These are phyloP conservation scores for Juglanconis oblonga DNA, from an alignment of 2,329 filamentous ascomycete genomes.

Conservation along the genomic window DNA sequence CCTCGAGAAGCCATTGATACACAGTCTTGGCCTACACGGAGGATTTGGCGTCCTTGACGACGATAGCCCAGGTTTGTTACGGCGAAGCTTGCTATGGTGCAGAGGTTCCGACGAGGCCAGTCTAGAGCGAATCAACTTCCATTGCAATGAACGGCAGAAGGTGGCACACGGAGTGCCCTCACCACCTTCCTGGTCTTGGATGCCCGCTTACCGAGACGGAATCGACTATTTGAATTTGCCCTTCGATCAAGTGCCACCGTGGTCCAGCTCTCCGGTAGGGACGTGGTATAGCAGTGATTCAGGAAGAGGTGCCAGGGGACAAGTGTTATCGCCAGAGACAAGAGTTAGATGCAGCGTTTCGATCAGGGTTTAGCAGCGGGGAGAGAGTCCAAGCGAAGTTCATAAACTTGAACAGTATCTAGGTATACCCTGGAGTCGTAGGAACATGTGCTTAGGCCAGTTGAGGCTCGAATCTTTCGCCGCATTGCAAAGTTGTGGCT, in stretches of 20 bases:
- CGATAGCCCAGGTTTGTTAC: conserved; percentile 14
- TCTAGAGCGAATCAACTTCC: not conserved
- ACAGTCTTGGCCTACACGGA: conserved; percentile 23
- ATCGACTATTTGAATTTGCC: not conserved
- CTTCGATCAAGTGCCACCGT: not conserved
- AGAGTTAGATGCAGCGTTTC: too few species aligned
- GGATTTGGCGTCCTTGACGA: conserved; percentile 32
- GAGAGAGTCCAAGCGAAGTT: too few species aligned
- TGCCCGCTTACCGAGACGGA: not conserved
- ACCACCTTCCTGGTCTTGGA: conserved; percentile 11
- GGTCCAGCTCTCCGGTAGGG: not conserved
- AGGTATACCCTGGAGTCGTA: too few species aligned
- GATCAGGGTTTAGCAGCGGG: too few species aligned
- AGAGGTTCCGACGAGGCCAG: fast-evolving
- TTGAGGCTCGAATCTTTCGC: too few species aligned
- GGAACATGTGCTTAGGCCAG: too few species aligned
- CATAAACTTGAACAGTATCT: too few species aligned
- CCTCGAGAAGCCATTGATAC: conserved; percentile 27
- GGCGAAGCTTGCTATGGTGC: conserved; percentile 30
- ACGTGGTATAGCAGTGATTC: not conserved
- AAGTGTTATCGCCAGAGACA: too few species aligned
- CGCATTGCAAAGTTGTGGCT: too few species aligned
- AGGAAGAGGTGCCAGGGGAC: too few species aligned
- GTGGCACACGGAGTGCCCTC: not conserved
- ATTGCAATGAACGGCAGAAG: not conserved